phyloP scores from a whole-genome alignment of 345 rosid species.

The Pugionium cornutum region DNA sequence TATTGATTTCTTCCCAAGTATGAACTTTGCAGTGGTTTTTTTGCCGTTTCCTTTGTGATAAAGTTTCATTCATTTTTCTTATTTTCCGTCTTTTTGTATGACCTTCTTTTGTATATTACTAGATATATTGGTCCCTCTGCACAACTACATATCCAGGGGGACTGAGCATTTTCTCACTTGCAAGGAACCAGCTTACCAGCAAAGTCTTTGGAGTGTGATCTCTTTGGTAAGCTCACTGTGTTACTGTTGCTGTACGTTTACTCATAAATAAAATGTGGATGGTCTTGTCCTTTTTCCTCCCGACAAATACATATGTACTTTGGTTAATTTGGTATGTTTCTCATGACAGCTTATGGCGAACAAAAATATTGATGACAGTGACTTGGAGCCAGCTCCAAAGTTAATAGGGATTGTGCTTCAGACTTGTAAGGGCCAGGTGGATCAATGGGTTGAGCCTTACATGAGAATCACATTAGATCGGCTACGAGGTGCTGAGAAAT shows the following conservation, averaged over 20 bases:
- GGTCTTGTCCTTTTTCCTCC: slow-evolving; percentile 2
- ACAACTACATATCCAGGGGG: slow-evolving; percentile 92
- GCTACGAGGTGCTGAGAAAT: slow-evolving; percentile 67
- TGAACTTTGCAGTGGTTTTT: slow-evolving; percentile 15
- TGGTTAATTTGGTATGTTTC: slow-evolving; percentile 17
- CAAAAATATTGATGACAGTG: slow-evolving; percentile 81
- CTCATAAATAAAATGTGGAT: neutral
- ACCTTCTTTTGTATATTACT: slow-evolving; percentile 28
- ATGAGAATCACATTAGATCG: slow-evolving; percentile 78
- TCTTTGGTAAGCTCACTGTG: slow-evolving; percentile 65
- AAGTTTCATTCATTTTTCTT: slow-evolving; percentile 8
- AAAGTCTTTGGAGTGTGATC: slow-evolving; percentile 88
- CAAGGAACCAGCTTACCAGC: slow-evolving; percentile 96
- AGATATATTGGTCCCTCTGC: slow-evolving; percentile 96
- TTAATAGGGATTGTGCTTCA: slow-evolving; percentile 90
- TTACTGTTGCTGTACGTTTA: slow-evolving; percentile 3
- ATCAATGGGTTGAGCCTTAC: slow-evolving; percentile 96
- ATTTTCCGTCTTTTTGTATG: neutral
- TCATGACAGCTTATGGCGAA: slow-evolving; percentile 71
- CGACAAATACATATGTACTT: neutral
- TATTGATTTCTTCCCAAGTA: slow-evolving; percentile 93
- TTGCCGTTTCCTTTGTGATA: neutral
- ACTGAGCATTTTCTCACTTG: slow-evolving; percentile 75
- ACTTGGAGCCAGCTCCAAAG: slow-evolving; percentile 96
- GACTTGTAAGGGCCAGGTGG: slow-evolving; percentile 96